Evolutionary conservation across 2,329 filamentous ascomycete species (phyloP).

Genomic region (Didymosphaeria variabile): DNA sequence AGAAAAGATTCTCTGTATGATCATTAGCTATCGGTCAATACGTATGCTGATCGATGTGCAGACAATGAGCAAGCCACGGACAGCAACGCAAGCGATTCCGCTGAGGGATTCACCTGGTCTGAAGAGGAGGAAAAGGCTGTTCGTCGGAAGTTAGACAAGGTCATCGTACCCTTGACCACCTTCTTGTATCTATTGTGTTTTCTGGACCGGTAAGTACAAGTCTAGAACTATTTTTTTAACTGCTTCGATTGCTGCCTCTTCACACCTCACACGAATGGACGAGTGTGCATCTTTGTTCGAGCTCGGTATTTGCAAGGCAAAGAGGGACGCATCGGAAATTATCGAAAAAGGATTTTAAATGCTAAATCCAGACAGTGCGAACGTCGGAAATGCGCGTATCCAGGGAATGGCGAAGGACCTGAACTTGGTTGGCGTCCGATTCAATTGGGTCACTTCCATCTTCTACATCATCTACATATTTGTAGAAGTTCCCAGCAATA

Average conservation of each 20-base stretch:
- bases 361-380: constrained; percentile 31
- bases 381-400: constrained; percentile 66
- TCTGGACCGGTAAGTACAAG: constrained; percentile 48
- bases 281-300: too few species aligned
- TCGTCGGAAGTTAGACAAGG: constrained; percentile 63
- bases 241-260: background rate
- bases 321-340: background rate
- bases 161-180: constrained; percentile 62
- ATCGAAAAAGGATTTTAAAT: background rate
- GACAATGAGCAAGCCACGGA: constrained; percentile 31
- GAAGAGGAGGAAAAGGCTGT: constrained; percentile 60
- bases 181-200: constrained; percentile 64
- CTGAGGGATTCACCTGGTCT: constrained; percentile 57
- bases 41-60: constrained; percentile 24
- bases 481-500: constrained; percentile 65
- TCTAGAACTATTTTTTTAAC: background rate
- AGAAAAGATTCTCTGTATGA: constrained; percentile 35
- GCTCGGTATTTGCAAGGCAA: background rate
- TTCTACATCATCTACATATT: constrained; percentile 68
- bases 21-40: background rate
- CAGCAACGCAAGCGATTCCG: constrained; percentile 39
- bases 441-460: constrained; percentile 67
- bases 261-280: background rate
- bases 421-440: constrained; percentile 58
- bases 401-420: constrained; percentile 63